Evolutionary conservation across 2,329 filamentous ascomycete genomes (phyloP).

Genomic region (Colletotrichum incanum): DNA sequence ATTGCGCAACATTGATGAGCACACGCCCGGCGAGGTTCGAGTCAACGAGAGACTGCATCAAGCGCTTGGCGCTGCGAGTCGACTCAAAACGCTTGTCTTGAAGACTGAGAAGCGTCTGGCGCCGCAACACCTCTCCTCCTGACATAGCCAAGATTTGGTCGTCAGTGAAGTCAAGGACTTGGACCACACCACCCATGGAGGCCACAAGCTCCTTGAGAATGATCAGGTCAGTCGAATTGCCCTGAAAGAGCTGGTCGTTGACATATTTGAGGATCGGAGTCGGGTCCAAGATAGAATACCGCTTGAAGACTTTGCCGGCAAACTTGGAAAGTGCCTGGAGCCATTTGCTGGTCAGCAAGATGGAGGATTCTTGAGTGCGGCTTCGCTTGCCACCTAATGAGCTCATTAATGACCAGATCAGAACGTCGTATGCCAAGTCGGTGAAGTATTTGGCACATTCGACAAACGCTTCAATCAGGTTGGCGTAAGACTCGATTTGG

Average conservation of each 20-base stretch:
- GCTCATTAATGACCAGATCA: constrained; percentile 93
- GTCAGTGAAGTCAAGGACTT: constrained; percentile 90
- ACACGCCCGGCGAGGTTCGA: constrained; percentile 85
- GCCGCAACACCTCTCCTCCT: constrained; percentile 84
- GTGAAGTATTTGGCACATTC: constrained; percentile 97
- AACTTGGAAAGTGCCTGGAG: constrained; percentile 92
- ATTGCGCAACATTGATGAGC: constrained; percentile 91
- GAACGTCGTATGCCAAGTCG: constrained; percentile 90
- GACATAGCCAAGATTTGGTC: constrained; percentile 90
- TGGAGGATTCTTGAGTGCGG: constrained; percentile 74
- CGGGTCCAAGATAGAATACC: constrained; percentile 87
- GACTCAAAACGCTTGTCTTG: constrained; percentile 87
- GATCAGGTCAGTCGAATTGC: constrained; percentile 92
- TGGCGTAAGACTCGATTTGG: constrained; percentile 94
- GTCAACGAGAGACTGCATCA: constrained; percentile 85
- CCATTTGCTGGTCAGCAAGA: constrained; percentile 89
- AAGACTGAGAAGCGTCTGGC: constrained; percentile 84
- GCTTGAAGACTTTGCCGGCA: constrained; percentile 89
- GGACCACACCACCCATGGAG: constrained; percentile 94
- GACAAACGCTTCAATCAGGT: constrained; percentile 94
- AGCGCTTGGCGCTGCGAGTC: constrained; percentile 80
- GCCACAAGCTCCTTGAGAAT: constrained; percentile 92
- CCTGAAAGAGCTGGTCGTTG: constrained; percentile 83
- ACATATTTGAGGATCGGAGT: constrained; percentile 92
- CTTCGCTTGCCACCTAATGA: constrained; percentile 75